Base-by-base conservation (phyloP, 768 basidiomycete genomes). In the Lactarius sp. region DNA sequence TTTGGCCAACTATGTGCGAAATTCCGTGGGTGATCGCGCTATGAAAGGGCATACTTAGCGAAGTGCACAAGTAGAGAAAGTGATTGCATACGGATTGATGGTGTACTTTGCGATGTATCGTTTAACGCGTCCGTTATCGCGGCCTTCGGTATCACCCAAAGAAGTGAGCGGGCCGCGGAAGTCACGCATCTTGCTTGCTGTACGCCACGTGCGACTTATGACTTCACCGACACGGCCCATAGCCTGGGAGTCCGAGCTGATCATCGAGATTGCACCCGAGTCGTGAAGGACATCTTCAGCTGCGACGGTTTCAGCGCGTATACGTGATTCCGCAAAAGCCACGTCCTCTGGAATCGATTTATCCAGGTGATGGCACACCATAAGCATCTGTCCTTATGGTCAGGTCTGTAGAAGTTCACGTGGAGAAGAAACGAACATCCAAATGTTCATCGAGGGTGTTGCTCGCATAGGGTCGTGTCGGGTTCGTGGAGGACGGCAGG, bases 311-410 rank as follows among this genome's bases (percentile, higher is more conserved):
- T 98, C 96, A 0, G 85, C 93, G 41, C 97, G 85, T 70, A 99
- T 98, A 41, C 97, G 90, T 8, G 96, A 98, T 67, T 98, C 95
- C 4, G 97, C 96, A 69, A 99, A 99, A 1, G 90, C 85, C 47
- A 98, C 80, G 69, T 99, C 97, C 76, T 99, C 97, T 1, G 89
- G 83, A 68, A 96, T 93, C n/a, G 80, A 83, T 68, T 80, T 85
- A 76, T 97, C 93, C 60, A 99, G 83, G 74, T 99, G 96, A 73
- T 99, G 96, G 74, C 94, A 97, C n/a, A 98, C 94, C 94, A 98
- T 98, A 27, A 98, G 80, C 97, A 98, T 99, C 95, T 97, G 69
- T 33, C 8, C 9, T 46, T 18, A 44, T 10, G 50, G 54, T 44
- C 47, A 62, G 14, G 14, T 55, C 49, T 41, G 61, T 46, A 67